These are phyloP conservation scores for Solanum verrucosum DNA, from an alignment of 257 asterid species.

Conservation along the genomic window DNA sequence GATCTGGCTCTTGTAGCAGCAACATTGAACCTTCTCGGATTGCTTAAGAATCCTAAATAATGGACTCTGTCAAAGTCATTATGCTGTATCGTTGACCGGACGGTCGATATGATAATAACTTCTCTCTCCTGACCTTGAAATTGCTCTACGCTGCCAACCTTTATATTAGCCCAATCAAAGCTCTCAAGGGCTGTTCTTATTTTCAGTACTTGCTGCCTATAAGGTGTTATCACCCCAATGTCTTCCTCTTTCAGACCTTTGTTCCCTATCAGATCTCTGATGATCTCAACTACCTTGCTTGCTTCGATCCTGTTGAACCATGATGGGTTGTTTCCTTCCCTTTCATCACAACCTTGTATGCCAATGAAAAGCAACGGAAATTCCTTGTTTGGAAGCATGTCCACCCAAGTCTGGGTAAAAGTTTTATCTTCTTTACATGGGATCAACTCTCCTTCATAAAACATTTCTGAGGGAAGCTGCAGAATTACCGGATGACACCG, in stretches of 20 bases:
- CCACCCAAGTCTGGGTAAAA: conserved; percentile 22
- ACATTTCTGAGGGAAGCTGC: conserved; percentile 63
- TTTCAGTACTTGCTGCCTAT: conserved; percentile 77
- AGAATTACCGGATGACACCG: conserved; percentile 71
- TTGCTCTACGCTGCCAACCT: conserved; percentile 94
- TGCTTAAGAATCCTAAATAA: conserved; percentile 87
- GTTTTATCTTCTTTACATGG: conserved; percentile 45
- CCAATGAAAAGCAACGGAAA: conserved; percentile 82
- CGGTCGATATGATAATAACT: conserved; percentile 83
- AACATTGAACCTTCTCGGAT: conserved; percentile 89
- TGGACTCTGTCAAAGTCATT: conserved; percentile 68
- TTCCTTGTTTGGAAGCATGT: conserved; percentile 51
- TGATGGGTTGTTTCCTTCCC: conserved; percentile 93
- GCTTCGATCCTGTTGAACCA: conserved; percentile 94
- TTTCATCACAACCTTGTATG: conserved; percentile 83
- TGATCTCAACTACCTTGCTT: conserved; percentile 76
- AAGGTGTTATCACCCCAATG: conserved; percentile 91
- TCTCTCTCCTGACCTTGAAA: conserved; percentile 90
- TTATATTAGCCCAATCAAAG: conserved; percentile 23
- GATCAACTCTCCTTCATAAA: conserved; percentile 58
- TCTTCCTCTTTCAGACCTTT: conserved; percentile 59
- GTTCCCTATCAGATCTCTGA: conserved; percentile 26
- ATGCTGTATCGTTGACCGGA: conserved; percentile 82
- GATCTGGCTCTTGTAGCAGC: conserved; percentile 84
- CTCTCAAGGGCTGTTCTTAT: conserved; percentile 56